Base-by-base conservation (phyloP, 1,284 basidiomycete species). In the Phylloboletellus chloephorus region DNA sequence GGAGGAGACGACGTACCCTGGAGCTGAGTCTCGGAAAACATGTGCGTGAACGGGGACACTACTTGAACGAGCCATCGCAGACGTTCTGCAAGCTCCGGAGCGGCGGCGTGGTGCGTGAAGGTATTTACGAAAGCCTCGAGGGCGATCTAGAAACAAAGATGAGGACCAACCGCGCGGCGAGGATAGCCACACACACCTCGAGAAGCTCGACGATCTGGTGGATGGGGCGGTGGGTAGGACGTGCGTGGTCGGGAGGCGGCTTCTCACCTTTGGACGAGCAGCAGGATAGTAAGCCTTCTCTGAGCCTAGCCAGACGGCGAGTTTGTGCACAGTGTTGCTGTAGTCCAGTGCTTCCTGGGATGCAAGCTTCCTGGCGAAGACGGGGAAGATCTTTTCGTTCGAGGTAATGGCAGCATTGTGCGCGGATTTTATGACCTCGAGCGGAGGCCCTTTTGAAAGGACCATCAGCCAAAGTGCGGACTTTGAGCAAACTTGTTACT, bases 211-310 rank as follows among this genome's bases (percentile, higher is more conserved):
- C 28, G 22, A 60, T 60, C 58, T 60, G 20, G 31, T 15, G 15
- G n/a, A 28, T 19, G 13, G 15, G 21, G 24, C 22, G 15, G 36
- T 51, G 15, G 33, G 39, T 16, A 26, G 22, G 17, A 25, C 26
- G 12, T 12, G 13, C 12, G 13, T 21, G 13, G 29, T 3, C 8
- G 20, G 21, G 22, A 26, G n/a, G 19, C 15, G 8, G 8, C 26
- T 4, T 25, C 49, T 42, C 21, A 60, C 58, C 48, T 57, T 60
- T 21, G 46, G 49, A 17, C 56, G 58, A 16, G 62, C 58, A 12
- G 29, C 59, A 4, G 39, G 24, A 48, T 60, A 60, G 25, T 60
- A 60, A 2, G 62, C 58, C 35, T 48, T 64, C 34, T 64, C 61
- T 9, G 62, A 60, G 26, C 36, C 5, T 15, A 60, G 24, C 58